Evolutionary conservation across 352 stramenopile species (phyloP), one percentile per base, ranked within the genome.

Genomic region (Phytopythium delawarense): DNA sequence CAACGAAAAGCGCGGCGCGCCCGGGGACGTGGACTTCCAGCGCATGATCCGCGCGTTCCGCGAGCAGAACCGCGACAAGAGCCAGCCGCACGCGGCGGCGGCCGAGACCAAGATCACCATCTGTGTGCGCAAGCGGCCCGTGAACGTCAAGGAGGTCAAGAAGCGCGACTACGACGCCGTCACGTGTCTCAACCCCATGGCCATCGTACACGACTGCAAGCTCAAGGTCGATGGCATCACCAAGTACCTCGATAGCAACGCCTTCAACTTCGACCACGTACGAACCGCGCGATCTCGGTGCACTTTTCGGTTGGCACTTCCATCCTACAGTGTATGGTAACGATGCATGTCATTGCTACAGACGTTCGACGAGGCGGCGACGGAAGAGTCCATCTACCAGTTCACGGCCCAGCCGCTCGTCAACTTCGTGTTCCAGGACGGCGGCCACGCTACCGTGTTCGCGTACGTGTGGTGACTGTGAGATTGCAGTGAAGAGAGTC

Each of bases 161-260:
- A 88, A 87, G 35, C 78, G 84, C 49, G 97, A 99, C 72, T 98
- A 99, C 66, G 96, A 99, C 77, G 92, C 94, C 7, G 87, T 99
- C 0, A 98, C 93, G 55, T 98, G 89, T 50, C 76, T 97, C 40
- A 98, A 99, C 72, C 96, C 96, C 11, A 91, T 91, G 65, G 82
- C 86, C 34, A 92, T 95, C 60, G 96, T 99, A 37, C 97, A 99
- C 77, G 92, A 98, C 64, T 98, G 96, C 65, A 99, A 99, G 73
- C 78, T 99, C 45, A 96, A 96, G 62, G 97, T 99, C 16, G 97
- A 99, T 72, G 97, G 97, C 32, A 99, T 99, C 62, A 98, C 91
- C 51, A 99, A 99, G 76, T 99, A 98, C 69, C 78, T 99, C 16
- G 96, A 99, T 72, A 98, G 97, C 72, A 98, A 96, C 39, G 85